Conservation (phyloP, 495 filamentous ascomycete genomes). For the Barbatosphaeria neglecta region DNA sequence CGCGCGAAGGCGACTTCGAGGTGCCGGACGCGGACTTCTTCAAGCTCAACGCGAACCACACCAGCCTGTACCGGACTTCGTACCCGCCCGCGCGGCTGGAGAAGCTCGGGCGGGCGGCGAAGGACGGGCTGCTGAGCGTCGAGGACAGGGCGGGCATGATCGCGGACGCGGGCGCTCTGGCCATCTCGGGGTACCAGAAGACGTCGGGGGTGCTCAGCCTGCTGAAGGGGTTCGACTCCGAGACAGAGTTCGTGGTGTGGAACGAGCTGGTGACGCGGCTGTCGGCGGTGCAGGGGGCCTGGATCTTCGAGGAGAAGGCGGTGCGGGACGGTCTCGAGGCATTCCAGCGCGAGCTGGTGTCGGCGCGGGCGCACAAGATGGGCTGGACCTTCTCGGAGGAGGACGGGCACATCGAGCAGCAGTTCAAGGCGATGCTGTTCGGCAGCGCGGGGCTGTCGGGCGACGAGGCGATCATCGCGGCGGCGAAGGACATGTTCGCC, state of each 20-base stretch:
- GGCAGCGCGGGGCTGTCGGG: slow-evolving; percentile 53
- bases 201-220: slow-evolving; percentile 82
- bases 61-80: slow-evolving; percentile 60
- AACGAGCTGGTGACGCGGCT: slow-evolving; percentile 75
- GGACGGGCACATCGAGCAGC: slow-evolving; percentile 83
- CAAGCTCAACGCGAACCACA: slow-evolving; percentile 71
- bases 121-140: slow-evolving; percentile 71
- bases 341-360: slow-evolving; percentile 71
- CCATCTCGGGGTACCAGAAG: slow-evolving; percentile 82
- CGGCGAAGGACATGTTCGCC: slow-evolving; percentile 62
- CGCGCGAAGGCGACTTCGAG: slow-evolving; percentile 65
- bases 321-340: slow-evolving; percentile 63
- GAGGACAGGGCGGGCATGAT: slow-evolving; percentile 94
- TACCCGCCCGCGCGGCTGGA: slow-evolving; percentile 56
- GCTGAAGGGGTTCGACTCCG: slow-evolving; percentile 69
- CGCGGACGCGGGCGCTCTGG: slow-evolving; percentile 84
- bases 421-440: slow-evolving; percentile 66
- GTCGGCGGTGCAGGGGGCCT: slow-evolving; percentile 62
- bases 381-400: slow-evolving; percentile 78
- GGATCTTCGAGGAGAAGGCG: slow-evolving; percentile 74
- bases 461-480: slow-evolving; percentile 47
- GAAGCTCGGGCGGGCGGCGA: slow-evolving; percentile 74
- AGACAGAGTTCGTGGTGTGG: slow-evolving; percentile 90
- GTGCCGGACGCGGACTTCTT: slow-evolving; percentile 55
- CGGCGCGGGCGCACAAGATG: slow-evolving; percentile 63